Evolutionary conservation across 257 asterid species (phyloP).

Genomic region (Cruciata laevipes): DNA sequence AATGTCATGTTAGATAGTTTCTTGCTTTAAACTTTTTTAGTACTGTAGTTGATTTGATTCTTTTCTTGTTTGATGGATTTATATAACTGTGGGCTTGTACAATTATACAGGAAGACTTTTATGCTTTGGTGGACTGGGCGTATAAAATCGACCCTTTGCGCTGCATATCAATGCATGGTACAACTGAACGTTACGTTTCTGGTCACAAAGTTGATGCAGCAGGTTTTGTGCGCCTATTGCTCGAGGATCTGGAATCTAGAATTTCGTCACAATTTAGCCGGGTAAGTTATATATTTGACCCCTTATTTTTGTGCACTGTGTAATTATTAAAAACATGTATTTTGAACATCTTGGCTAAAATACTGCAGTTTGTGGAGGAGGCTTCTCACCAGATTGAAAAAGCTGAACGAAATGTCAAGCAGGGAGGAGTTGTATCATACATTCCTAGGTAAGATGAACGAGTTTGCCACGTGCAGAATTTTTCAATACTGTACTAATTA

Average conservation of each 20-base stretch:
- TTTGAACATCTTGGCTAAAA: constrained; percentile 13
- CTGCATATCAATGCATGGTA: constrained; percentile 96
- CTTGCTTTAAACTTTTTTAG: no score
- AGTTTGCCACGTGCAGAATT: constrained; percentile 2
- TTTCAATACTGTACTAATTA: background rate
- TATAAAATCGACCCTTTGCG: constrained; percentile 90
- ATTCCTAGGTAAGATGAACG: constrained; percentile 64
- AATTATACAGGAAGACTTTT: constrained; percentile 78
- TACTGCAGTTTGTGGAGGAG: constrained; percentile 85
- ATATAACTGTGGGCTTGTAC: background rate
- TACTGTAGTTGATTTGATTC: no score
- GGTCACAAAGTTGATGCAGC: constrained; percentile 88
- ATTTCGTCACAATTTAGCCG: constrained; percentile 71
- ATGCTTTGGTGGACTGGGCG: constrained; percentile 95
- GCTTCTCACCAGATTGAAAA: constrained; percentile 94
- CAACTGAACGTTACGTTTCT: constrained; percentile 84
- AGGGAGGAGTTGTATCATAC: constrained; percentile 71
- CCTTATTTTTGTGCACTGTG: background rate
- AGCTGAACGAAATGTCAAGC: constrained; percentile 72
- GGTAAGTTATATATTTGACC: constrained; percentile 37
- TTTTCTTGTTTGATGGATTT: background rate
- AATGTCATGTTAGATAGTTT: constrained; percentile 9
- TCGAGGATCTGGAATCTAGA: constrained; percentile 88
- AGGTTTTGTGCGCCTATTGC: constrained; percentile 80
- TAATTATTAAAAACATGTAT: constrained; percentile 10